Conservation (phyloP, 2,329 filamentous ascomycete genomes). For the Talaromyces rugulosus region DNA sequence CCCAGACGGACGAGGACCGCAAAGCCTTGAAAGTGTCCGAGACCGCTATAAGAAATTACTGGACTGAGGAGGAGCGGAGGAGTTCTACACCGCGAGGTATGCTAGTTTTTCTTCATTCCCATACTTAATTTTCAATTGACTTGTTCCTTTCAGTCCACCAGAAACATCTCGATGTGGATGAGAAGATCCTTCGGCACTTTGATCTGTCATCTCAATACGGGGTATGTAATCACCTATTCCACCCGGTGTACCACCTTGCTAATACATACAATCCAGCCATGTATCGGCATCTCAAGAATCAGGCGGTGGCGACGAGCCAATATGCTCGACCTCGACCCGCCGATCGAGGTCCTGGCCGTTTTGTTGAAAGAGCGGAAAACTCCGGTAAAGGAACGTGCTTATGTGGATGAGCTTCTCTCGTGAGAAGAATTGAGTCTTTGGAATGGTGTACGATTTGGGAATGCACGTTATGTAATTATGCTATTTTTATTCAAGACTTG, state of each 20-base stretch:
- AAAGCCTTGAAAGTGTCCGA: constrained; percentile 62
- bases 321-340: constrained; percentile 75
- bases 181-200: constrained; percentile 88
- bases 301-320: constrained; percentile 88
- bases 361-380: constrained; percentile 60
- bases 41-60: constrained; percentile 70
- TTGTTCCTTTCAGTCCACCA: constrained; percentile 63
- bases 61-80: constrained; percentile 66
- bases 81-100: constrained; percentile 56
- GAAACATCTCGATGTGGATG: constrained; percentile 62
- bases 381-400: constrained; percentile 56
- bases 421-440: constrained; percentile 11
- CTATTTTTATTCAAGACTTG: not conserved
- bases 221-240: constrained; percentile 53
- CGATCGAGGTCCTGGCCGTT: constrained; percentile 84
- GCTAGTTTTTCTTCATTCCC: not conserved
- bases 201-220: constrained; percentile 90
- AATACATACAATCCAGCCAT: constrained; percentile 57
- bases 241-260: not conserved
- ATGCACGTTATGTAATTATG: not conserved
- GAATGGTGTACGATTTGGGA: not conserved
- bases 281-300: constrained; percentile 74
- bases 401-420: constrained; percentile 48
- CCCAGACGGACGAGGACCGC: constrained; percentile 30
- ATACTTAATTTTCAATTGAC: not conserved